phyloP scores from a whole-genome alignment of 352 stramenopile genomes.

The Phytopythium helicoides region DNA sequence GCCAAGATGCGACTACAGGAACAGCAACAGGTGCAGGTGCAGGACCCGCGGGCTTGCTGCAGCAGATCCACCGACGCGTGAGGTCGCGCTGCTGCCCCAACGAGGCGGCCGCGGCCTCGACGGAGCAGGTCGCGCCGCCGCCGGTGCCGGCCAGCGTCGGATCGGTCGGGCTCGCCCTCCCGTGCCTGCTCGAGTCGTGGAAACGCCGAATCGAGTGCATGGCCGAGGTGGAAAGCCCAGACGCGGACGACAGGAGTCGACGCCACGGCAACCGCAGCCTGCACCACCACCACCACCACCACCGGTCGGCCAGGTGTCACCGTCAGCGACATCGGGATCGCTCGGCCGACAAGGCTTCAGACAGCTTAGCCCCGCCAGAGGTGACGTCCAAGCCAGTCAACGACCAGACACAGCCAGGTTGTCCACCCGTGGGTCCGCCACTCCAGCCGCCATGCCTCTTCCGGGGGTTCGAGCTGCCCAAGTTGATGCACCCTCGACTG shows the following conservation, averaged over 20 bases:
- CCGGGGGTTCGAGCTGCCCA: slow-evolving; percentile 7
- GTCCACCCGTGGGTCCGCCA: too few relatives aligned
- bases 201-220: slow-evolving; percentile 28
- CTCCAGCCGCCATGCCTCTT: slow-evolving; percentile 3
- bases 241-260: background rate
- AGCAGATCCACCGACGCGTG: slow-evolving; percentile 4
- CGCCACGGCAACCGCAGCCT: background rate
- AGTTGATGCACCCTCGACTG: slow-evolving; percentile 23
- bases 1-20: background rate
- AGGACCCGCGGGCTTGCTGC: slow-evolving; percentile 3
- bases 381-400: background rate
- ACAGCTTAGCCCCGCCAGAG: slow-evolving; percentile 3
- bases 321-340: slow-evolving; percentile 5
- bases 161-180: slow-evolving; percentile 1
- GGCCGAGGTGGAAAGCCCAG: background rate
- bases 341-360: background rate
- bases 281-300: background rate
- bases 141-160: background rate
- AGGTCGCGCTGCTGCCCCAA: slow-evolving; percentile 3
- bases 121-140: background rate
- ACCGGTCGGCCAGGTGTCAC: slow-evolving; percentile 2
- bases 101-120: background rate
- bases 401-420: background rate
- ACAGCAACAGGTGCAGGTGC: background rate
- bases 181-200: slow-evolving; percentile 28